Evolutionary conservation across 2,329 filamentous ascomycete species (phyloP), one percentile per base, ranked within the genome.

Genomic region (Pseudofabraea citricarpa): DNA sequence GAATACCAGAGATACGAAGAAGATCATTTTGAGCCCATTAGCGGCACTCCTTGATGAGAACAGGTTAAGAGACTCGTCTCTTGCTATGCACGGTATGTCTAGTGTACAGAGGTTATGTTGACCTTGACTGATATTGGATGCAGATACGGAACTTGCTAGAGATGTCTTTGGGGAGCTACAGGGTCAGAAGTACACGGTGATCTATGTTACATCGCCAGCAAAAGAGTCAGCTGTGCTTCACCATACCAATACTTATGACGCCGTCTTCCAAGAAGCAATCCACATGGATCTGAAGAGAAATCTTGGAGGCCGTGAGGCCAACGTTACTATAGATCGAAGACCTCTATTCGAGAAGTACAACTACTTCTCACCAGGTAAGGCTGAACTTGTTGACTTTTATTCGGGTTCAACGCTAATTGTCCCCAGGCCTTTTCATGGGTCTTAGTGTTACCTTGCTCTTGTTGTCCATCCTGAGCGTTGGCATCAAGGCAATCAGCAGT

Each of bases 301-400:
- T 20, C 53, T 64, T 15, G 27, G 46, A 16, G 32, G 57, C 15
- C 54, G 48, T n/a, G 65, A 66, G 15, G 58, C 61, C 13, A 72
- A 76, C 46, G 57, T 50, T 41, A 68, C 62, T 6, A 57, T 68
- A 3, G 62, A 73, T 45, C 72, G 65, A 26, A 63, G 73, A 22
- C 73, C 79, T 4, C 66, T 95, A 33, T 97, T 98, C 57, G 86
- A 94, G 67, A 90, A 87, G 64, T 98, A 98, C 65, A 86, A 95
- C 63, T 97, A 90, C 70, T 85, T 98, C 55, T 91, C 85, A 9
- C 88, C 90, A 58, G 88, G 88, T 91, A 68, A 56, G 75, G 70
- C 16, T 24, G n/a, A 26, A 42, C 31, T 19, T 12, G 20, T 15
- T 21, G 21, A 16, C 21, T n/a, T 40, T 40, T 26, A 9, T 45